phyloP scores from a whole-genome alignment of 768 basidiomycete genomes.

The Mycena pura region DNA sequence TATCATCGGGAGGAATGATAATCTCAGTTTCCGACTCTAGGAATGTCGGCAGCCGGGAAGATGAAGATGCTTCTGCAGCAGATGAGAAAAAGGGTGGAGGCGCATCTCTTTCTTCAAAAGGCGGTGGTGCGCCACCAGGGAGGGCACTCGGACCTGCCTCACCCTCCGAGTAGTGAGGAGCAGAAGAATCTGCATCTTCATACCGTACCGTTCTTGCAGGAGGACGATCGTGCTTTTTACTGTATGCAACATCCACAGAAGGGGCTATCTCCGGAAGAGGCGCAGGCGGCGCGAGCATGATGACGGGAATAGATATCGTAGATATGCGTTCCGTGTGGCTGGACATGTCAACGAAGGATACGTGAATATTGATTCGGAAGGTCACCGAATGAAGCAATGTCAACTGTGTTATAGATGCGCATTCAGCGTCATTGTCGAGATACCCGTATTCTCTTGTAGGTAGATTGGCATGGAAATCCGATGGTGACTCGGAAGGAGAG shows the following conservation, averaged over 20 bases:
- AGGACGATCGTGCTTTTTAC: slow-evolving; percentile 87
- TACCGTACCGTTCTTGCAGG: slow-evolving; percentile 72
- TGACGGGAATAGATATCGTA: slow-evolving; percentile 70
- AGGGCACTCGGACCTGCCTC: slow-evolving; percentile 79
- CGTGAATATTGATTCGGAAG: slow-evolving; percentile 75
- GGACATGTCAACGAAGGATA: slow-evolving; percentile 79
- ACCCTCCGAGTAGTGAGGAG: slow-evolving; percentile 72
- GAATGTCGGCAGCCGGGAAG: slow-evolving; percentile 71
- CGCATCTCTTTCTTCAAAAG: slow-evolving; percentile 84
- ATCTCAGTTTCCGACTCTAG: slow-evolving; percentile 82
- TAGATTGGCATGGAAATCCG: slow-evolving; percentile 51
- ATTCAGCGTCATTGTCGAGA: slow-evolving; percentile 65
- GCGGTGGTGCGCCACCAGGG: slow-evolving; percentile 73
- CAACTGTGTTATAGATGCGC: slow-evolving; percentile 77
- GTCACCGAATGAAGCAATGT: slow-evolving; percentile 85
- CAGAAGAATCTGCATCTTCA: slow-evolving; percentile 67
- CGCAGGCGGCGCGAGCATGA: slow-evolving; percentile 75
- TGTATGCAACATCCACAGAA: slow-evolving; percentile 76
- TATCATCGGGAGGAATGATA: slow-evolving; percentile 59
- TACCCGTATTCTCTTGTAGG: slow-evolving; percentile 51
- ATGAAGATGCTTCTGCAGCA: slow-evolving; percentile 64
- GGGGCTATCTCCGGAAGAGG: slow-evolving; percentile 82
- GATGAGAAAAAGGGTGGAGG: slow-evolving; percentile 75
- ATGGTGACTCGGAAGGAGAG: slow-evolving; percentile 55
- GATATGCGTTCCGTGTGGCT: slow-evolving; percentile 72